Evolutionary conservation across 768 basidiomycete genomes (phyloP), one percentile per base, ranked within the genome.

Genomic region (Lactarius pseudohatsudake): DNA sequence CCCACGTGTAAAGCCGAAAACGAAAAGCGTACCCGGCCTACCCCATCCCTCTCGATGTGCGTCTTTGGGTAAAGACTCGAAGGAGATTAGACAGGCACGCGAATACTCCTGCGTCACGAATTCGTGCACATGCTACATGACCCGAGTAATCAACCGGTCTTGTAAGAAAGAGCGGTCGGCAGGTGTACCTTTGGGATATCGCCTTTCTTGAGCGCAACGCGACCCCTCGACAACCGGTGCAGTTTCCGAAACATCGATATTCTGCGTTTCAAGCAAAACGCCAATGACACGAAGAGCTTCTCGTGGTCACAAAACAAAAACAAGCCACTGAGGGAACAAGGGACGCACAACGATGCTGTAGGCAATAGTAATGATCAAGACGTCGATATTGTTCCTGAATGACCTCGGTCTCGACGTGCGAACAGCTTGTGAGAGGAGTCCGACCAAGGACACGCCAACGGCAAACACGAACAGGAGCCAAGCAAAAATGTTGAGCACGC

Each of bases 31-130:
- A 87, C 88, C 87, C 67, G 86, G 90, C 69, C 80, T 77, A 28
- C 91, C 90, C 90, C 91, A 92, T 15, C 91, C 91, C 53, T 85
- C 84, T 70, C 89, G 90, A 71, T 79, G 76, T 4, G 82, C 83
- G 62, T 84, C 83, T 75, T 84, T 85, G 26, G 91, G 91, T 68
- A 87, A 81, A 36, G 88, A 87, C 75, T 89, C 86, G 75, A 88
- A 85, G 10, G 86, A 80, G 69, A 92, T 81, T 47, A 91, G 77
- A 75, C 89, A 91, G 22, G 86, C 79, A 30, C 91, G 87, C n/a
- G 86, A 81, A 74, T 87, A 91, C 72, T 94, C 91, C 73, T 88
- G 87, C 60, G 82, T 79, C 64, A 92, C 83, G 70, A 88, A 89
- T 63, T 82, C 80, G 70, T 86, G 84, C 22, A 92, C 88, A 7